These are phyloP conservation scores for Pseudopediastrum boryanum DNA, from an alignment of 139 green algal species.

Conservation along the genomic window DNA sequence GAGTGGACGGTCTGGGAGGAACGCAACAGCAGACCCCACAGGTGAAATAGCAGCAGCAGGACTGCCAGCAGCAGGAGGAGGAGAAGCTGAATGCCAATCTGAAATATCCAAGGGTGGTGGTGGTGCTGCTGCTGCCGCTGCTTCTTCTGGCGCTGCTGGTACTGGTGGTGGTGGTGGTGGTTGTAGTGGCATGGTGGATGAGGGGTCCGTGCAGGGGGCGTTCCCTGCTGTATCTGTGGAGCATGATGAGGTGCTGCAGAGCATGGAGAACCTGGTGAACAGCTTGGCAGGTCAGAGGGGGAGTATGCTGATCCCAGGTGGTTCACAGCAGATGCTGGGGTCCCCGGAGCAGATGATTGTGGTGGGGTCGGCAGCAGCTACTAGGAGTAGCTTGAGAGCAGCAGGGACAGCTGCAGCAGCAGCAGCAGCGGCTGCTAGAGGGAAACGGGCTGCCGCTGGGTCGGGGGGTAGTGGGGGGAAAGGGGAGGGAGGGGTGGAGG, in stretches of 20 bases:
- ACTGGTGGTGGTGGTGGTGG: neutral
- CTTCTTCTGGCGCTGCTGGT: neutral
- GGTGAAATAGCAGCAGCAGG: slow-evolving; percentile 3
- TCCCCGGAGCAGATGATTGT: neutral
- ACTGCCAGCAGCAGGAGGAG: neutral
- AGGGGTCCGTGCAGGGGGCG: neutral
- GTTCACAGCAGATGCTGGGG: neutral
- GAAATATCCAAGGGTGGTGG: neutral
- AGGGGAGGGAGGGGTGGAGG: neutral
- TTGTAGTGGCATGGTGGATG: neutral
- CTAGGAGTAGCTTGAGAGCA: neutral
- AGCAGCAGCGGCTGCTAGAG: slow-evolving; percentile 6
- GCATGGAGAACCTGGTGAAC: neutral
- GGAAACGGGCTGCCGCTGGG: neutral
- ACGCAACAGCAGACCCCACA: neutral
- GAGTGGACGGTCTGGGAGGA: no score
- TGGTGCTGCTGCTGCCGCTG: neutral
- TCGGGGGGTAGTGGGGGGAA: neutral
- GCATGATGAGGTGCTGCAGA: neutral
- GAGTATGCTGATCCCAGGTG: neutral
- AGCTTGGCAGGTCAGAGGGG: neutral
- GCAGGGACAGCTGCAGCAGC: slow-evolving; percentile 1
- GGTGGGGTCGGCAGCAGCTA: no score
- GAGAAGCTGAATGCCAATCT: neutral
- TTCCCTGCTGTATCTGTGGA: neutral